A percentile compares a stretch with the other conserved stretches of the same genome.
Conservation (phyloP, 495 filamentous ascomycete genomes). For the Lichenothelia convexa region DNA sequence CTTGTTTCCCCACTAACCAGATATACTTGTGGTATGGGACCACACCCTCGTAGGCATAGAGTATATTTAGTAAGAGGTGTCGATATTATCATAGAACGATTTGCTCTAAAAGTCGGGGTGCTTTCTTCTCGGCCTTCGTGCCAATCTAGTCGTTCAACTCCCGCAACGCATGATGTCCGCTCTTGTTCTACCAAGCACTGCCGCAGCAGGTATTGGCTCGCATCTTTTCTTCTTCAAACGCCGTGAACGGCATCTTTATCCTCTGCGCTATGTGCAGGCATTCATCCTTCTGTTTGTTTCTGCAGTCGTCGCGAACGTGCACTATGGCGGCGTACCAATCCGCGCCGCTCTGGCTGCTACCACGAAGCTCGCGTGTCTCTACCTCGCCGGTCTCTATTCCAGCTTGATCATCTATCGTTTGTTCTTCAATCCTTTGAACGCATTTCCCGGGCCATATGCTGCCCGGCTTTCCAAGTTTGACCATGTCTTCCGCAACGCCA, state of each 20-base stretch:
- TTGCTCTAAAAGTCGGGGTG: no score
- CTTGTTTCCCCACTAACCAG: no score
- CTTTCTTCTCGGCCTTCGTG: no score
- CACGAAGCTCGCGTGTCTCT: background rate
- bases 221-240: background rate
- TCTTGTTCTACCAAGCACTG: no score
- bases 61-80: no score
- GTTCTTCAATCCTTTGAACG: slow-evolving; percentile 27
- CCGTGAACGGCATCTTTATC: background rate
- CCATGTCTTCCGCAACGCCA: slow-evolving; percentile 1
- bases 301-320: background rate
- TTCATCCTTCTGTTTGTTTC: background rate
- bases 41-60: no score
- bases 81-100: no score
- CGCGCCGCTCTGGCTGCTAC: background rate
- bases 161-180: no score
- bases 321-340: background rate
- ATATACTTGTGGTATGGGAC: no score
- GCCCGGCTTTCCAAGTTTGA: slow-evolving; percentile 23
- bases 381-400: slow-evolving; percentile 15
- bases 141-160: no score
- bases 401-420: slow-evolving; percentile 30
- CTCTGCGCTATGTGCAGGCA: background rate
- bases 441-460: slow-evolving; percentile 27
- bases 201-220: no score